phyloP scores from a whole-genome alignment of 2,329 filamentous ascomycete genomes.

The Amylocarpus encephaloides region DNA sequence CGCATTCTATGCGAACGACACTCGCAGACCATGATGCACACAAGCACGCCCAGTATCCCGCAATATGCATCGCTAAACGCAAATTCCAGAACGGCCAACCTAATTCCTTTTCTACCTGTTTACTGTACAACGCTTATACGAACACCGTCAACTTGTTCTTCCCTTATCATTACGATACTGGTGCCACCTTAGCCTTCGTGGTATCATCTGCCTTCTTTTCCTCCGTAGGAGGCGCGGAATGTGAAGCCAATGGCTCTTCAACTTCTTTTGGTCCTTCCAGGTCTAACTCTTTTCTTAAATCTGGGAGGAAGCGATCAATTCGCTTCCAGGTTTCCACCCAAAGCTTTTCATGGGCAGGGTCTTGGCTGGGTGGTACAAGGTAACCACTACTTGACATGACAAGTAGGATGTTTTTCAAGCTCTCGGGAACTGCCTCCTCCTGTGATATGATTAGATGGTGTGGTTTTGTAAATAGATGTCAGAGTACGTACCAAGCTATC shows the following conservation, averaged over 20 bases:
- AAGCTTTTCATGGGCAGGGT: constrained; percentile 48
- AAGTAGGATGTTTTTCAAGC: constrained; percentile 89
- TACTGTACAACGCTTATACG: background rate
- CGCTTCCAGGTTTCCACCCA: constrained; percentile 61
- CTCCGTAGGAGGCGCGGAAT: background rate
- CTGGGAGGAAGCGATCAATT: constrained; percentile 58
- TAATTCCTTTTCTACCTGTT: background rate
- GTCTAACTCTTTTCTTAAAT: constrained; percentile 50
- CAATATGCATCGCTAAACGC: too few relatives aligned
- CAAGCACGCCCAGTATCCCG: too few relatives aligned
- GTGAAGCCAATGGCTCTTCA: background rate
- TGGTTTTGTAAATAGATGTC: background rate
- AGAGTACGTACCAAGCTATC: constrained; percentile 70
- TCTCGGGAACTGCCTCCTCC: constrained; percentile 94
- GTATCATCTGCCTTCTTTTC: constrained; percentile 3
- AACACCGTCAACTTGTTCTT: background rate
- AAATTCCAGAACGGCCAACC: too few relatives aligned
- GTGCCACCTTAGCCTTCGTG: background rate
- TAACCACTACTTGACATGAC: constrained; percentile 91
- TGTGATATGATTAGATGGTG: constrained; percentile 33
- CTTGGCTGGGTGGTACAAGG: constrained; percentile 62
- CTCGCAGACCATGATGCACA: too few relatives aligned
- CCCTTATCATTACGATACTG: background rate
- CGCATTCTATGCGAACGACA: too few relatives aligned
- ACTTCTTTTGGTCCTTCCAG: constrained; percentile 36